phyloP scores from a whole-genome alignment of 805 yeast species.

The Saccharomyces cerevisiae region DNA sequence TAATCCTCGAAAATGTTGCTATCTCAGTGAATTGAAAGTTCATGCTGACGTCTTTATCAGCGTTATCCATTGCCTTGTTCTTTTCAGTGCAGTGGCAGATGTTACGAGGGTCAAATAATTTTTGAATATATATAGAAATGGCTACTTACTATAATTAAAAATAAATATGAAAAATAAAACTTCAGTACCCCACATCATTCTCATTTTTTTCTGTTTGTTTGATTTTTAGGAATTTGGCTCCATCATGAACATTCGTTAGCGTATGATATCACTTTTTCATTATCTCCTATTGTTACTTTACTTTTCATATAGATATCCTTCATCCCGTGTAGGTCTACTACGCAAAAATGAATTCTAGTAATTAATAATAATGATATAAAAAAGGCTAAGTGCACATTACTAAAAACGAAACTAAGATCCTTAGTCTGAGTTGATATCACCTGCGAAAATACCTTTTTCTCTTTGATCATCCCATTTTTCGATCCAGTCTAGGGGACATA shows the following conservation, averaged over 20 bases:
- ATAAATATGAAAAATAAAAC: not conserved
- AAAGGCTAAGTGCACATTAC: not conserved
- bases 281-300: not conserved
- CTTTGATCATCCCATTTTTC: conserved; percentile 87
- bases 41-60: not conserved
- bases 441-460: conserved; percentile 50
- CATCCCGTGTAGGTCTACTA: not conserved
- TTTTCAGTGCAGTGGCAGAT: not conserved
- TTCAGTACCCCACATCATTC: not conserved
- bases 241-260: not conserved
- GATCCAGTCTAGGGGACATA: conserved; percentile 80
- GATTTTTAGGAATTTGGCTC: not conserved
- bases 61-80: not conserved
- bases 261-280: not conserved
- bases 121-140: not conserved
- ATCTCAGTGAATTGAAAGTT: not conserved
- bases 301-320: not conserved
- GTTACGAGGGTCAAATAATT: not conserved
- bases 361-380: not conserved
- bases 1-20: not conserved
- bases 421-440: conserved; percentile 32
- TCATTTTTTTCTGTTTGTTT: not conserved
- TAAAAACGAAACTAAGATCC: not conserved
- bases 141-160: not conserved
- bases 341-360: not conserved